Base-by-base conservation (phyloP, 2,329 filamentous ascomycete species). In the Apiospora pterosperma region DNA sequence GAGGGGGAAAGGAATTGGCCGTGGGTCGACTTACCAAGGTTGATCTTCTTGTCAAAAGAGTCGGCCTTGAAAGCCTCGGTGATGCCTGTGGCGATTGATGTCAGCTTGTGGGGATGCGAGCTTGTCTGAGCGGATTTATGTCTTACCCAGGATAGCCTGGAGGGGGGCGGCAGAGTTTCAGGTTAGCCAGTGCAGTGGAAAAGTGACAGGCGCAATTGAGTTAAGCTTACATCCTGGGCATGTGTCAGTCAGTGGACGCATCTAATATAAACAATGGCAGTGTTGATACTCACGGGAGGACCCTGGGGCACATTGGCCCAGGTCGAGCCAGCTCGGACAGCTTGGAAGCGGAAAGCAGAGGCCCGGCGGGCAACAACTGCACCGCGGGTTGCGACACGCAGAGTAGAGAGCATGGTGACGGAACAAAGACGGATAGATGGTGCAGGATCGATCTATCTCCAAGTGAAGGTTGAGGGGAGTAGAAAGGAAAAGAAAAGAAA, bases 61-160 rank as follows among this genome's bases (percentile, higher is more conserved):
- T 99, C 96, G 80, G 94, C 94, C 87, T 98, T 99, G 91, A 96
- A 99, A 67, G 96, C 96, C 84, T 99, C 96, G 69, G 96, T 98
- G 82, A 99, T 93, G 79, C 92, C 91, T 90, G 42, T 52, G 16
- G 64, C 58, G 61, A 58, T 34, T 63, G 61, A 39, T 65, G 65
- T 55, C 34, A 55, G 64, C 61, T 66, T 59, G 31, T 61, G 41
- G 23, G 28, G 19, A 44, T 21, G 36, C 21, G 44, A 21, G 23
- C 38, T 42, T 62, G 34, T 21, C 25, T 11, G 31, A 28, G 39
- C 25, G 12, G 36, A 5, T 38, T 42, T 34, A 34, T 36, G 39
- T 78, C 85, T 73, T 85, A 91, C 89, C 91, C 65, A 93, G 85
- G 82, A 93, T 94, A 76, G 91, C 91, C 90, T 92, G 76, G 55